Percentiles rank a stretch among this genome's conserved stretches.
These are phyloP conservation scores for Alternaria sp. DNA, from an alignment of 2,329 filamentous ascomycete genomes.

Conservation along the genomic window DNA sequence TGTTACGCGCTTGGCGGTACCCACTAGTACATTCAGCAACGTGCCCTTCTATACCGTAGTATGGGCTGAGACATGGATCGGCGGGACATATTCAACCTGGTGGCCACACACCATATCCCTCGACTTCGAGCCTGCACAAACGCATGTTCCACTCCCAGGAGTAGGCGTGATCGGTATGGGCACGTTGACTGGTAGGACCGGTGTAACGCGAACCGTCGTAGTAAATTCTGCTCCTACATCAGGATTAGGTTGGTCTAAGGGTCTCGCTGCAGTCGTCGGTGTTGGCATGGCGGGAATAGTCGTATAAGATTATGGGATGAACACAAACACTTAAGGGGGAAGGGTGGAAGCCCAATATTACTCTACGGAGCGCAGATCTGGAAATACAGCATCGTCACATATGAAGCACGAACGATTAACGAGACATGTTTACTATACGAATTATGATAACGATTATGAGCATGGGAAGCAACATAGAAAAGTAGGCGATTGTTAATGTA, in stretches of 20 bases:
- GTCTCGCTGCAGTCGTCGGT: constrained; percentile 32
- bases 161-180: constrained; percentile 47
- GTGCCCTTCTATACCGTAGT: constrained; percentile 39
- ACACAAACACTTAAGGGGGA: neutral
- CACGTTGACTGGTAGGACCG: constrained; percentile 41
- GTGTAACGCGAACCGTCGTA: constrained; percentile 38
- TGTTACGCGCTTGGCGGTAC: neutral
- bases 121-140: constrained; percentile 30
- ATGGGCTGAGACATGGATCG: constrained; percentile 46
- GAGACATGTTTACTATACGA: constrained; percentile 4
- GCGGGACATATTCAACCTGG: constrained; percentile 41
- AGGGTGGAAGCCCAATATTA: neutral
- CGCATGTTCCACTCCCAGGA: constrained; percentile 35
- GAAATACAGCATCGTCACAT: neutral
- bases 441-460: constrained; percentile 3
- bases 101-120: constrained; percentile 40
- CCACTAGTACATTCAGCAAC: constrained; percentile 12
- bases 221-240: constrained; percentile 34
- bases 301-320: constrained; percentile 12
- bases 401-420: constrained; percentile 5
- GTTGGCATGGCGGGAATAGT: constrained; percentile 33
- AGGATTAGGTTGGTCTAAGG: constrained; percentile 22
- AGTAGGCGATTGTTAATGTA: neutral
- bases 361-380: neutral
- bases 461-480: neutral